Percentiles rank a stretch among this genome's conserved stretches.
phyloP scores from a whole-genome alignment of 2,329 filamentous ascomycete species.

The Arthrobotrys sinensis region DNA sequence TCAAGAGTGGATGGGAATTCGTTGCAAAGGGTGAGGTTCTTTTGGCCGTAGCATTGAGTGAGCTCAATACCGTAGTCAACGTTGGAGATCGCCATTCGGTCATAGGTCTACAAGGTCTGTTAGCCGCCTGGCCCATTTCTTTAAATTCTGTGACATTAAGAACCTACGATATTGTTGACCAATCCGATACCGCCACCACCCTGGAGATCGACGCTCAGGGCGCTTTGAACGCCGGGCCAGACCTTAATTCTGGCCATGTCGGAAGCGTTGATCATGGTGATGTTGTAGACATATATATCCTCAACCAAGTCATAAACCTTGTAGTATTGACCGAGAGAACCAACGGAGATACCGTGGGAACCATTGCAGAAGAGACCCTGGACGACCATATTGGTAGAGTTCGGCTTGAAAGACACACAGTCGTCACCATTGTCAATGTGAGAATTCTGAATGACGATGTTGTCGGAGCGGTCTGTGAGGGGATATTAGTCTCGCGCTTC shows the following conservation, averaged over 20 bases:
- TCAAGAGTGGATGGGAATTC: slow-evolving; percentile 52
- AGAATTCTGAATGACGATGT: slow-evolving; percentile 78
- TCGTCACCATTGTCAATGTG: slow-evolving; percentile 78
- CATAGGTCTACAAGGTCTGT: slow-evolving; percentile 71
- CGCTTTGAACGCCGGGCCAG: slow-evolving; percentile 75
- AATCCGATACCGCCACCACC: slow-evolving; percentile 77
- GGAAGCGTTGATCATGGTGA: slow-evolving; percentile 73
- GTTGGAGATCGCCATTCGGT: slow-evolving; percentile 74
- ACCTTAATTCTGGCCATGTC: slow-evolving; percentile 81
- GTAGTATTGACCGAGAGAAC: slow-evolving; percentile 78
- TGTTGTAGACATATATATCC: slow-evolving; percentile 77
- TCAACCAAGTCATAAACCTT: slow-evolving; percentile 78
- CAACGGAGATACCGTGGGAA: slow-evolving; percentile 81
- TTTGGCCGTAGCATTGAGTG: slow-evolving; percentile 75
- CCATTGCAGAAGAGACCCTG: slow-evolving; percentile 79
- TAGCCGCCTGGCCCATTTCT: background rate
- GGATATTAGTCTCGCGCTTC: slow-evolving; percentile 10
- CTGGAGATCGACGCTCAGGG: slow-evolving; percentile 74
- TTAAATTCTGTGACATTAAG: background rate
- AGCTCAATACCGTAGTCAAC: slow-evolving; percentile 77
- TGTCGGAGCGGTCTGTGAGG: slow-evolving; percentile 71
- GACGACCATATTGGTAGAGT: slow-evolving; percentile 78
- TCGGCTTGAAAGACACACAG: slow-evolving; percentile 82
- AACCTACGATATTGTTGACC: slow-evolving; percentile 73
- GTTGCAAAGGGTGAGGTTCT: slow-evolving; percentile 72